Conservation (phyloP, 2,329 filamentous ascomycete genomes). For the Penicillium sp. region DNA sequence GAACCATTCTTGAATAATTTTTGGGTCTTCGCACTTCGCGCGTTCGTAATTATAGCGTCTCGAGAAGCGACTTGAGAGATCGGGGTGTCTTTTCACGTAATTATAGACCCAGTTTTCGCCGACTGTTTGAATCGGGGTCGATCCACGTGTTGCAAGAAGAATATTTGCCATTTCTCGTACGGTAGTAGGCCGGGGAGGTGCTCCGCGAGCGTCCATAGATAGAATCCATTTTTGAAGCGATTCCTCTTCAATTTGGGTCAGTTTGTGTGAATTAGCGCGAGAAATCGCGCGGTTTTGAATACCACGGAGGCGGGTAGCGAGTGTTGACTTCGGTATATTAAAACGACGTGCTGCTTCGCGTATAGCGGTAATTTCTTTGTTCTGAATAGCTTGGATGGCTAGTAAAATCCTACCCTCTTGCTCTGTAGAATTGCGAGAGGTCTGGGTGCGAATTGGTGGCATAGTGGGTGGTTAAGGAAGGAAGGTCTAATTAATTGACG, state of each 20-base stretch:
- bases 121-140: too few species aligned
- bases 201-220: not conserved
- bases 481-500: too few species aligned
- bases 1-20: too few species aligned
- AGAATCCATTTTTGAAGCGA: conserved; percentile 1
- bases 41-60: too few species aligned
- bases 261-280: conserved; percentile 3
- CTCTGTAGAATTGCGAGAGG: not conserved
- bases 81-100: too few species aligned
- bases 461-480: not conserved
- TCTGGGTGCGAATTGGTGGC: not conserved
- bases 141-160: not conserved
- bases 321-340: not conserved
- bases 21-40: too few species aligned
- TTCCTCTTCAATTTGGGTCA: conserved; percentile 6
- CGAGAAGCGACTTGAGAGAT: too few species aligned
- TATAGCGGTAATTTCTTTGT: not conserved
- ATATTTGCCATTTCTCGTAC: conserved; percentile 7
- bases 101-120: too few species aligned
- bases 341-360: not conserved
- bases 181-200: not conserved
- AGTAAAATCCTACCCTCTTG: conserved; percentile 1
- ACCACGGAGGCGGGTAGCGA: not conserved
- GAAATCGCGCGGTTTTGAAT: not conserved
- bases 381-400: conserved; percentile 2